Base-by-base conservation (phyloP, 257 asterid genomes). In the Fraxinus americana region DNA sequence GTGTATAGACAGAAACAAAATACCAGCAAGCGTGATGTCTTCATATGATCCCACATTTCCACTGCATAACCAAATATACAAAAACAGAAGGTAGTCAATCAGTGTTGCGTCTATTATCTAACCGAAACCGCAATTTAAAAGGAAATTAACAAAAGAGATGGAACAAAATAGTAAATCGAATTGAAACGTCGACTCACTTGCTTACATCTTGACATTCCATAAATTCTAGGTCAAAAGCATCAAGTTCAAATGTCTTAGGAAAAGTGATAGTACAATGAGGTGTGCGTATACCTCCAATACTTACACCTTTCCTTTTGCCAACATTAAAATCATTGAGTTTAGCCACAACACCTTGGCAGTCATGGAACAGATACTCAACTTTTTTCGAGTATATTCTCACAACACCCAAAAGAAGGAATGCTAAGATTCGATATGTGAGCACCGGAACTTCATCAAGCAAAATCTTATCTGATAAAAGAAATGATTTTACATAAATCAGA, bases 331-430 rank as follows among this genome's bases (percentile, higher is more conserved):
- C 77, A 23, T 21, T 67, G 14, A 92, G 80, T 82, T 77, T 84
- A 70, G 82, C 72, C 77, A 90, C 78, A 57, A 89, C 74, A 67
- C 83, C 87, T 65, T 81, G 83, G 79, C 90, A 92, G 68, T 91
- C 97, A 72, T 88, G 81, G 75, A 81, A 86, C 45, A 96, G 90
- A 86, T 88, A 91, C 73, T 93, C 98, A 67, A 92, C 97, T 87
- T 96, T 96, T 89, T 90, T 96, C 0, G 98, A 93, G 87, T 88
- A 91, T 77, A 96, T 91, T 77, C 95, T 89, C 70, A 91, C 99
- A 23, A 93, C 80, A 30, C 99, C 99, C 63, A 96, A 85, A n/a
- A n/a, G n/a, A n/a, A n/a, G n/a, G n/a, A n/a, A n/a, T n/a, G n/a
- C n/a, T n/a, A n/a, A n/a, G n/a, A n/a, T n/a, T n/a, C n/a, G n/a